These are phyloP conservation scores for Quercus rubra DNA, from an alignment of 306 rosid species.

Conservation along the genomic window DNA sequence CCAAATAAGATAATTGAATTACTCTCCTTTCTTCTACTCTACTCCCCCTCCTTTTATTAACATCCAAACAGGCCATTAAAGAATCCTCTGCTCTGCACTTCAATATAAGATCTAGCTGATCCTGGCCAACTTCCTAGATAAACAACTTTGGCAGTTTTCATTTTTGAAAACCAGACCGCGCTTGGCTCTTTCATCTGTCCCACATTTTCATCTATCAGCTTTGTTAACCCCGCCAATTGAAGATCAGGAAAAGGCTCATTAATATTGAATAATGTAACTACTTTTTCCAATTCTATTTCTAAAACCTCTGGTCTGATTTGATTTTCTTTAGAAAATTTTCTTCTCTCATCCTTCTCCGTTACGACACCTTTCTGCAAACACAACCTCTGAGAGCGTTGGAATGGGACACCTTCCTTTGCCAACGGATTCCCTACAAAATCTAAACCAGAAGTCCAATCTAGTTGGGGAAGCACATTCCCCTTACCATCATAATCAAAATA, in stretches of 20 bases:
- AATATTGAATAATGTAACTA: constrained; percentile 1
- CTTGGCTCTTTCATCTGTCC: background rate
- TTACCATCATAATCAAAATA: constrained; percentile 15
- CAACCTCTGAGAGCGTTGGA: too few species aligned
- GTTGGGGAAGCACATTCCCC: too few species aligned
- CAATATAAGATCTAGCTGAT: constrained; percentile 17
- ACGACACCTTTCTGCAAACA: too few species aligned
- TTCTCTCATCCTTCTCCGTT: too few species aligned
- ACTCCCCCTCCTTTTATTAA: too few species aligned
- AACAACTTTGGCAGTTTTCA: constrained; percentile 6
- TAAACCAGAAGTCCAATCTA: too few species aligned
- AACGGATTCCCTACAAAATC: background rate
- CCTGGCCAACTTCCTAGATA: constrained; percentile 22
- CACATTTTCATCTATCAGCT: accelerated
- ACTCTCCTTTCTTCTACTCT: too few species aligned
- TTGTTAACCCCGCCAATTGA: background rate
- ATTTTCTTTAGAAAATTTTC: too few species aligned
- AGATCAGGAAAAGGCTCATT: constrained; percentile 26
- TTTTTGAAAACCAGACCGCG: constrained; percentile 11
- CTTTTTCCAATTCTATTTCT: background rate
- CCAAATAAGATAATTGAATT: too few species aligned
- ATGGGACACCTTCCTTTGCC: background rate
- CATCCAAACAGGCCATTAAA: background rate
- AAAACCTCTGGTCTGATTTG: accelerated
- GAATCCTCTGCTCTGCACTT: constrained; percentile 3